These are phyloP conservation scores for Elsinoe australis DNA, from an alignment of 2,329 filamentous ascomycete genomes.

Conservation along the genomic window DNA sequence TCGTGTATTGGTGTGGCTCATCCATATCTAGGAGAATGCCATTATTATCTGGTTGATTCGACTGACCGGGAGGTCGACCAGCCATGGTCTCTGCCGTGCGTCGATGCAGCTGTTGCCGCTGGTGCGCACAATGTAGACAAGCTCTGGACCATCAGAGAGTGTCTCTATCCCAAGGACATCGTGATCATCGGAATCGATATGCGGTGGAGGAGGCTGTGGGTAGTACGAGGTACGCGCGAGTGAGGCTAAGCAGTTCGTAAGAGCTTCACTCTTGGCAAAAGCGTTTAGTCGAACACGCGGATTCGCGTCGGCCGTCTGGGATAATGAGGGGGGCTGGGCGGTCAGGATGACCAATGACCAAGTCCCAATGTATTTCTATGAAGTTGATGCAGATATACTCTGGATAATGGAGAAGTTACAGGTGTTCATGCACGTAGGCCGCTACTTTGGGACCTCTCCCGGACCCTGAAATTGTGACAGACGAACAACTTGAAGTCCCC, in stretches of 20 bases:
- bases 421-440: not conserved
- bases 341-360: no score
- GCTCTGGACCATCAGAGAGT: constrained; percentile 16
- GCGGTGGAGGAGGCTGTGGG: constrained; percentile 6
- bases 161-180: constrained; percentile 2
- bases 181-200: constrained; percentile 3
- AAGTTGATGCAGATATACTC: no score
- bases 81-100: constrained; percentile 34
- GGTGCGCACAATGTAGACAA: constrained; percentile 10
- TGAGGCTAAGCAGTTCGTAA: constrained; percentile 11
- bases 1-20: constrained; percentile 60
- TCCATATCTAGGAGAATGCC: constrained; percentile 66
- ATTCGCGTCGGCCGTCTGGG: constrained; percentile 5
- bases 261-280: constrained; percentile 13
- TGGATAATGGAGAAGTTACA: no score
- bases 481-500: constrained; percentile 1
- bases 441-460: not conserved
- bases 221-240: constrained; percentile 2
- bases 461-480: constrained; percentile 13
- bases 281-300: constrained; percentile 13
- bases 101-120: constrained; percentile 7
- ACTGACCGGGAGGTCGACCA: constrained; percentile 49
- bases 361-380: not conserved
- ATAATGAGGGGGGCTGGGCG: no score
- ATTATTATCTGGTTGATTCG: constrained; percentile 37